Base-by-base conservation (phyloP, 164 flowering plant species). In the Piper betle region DNA sequence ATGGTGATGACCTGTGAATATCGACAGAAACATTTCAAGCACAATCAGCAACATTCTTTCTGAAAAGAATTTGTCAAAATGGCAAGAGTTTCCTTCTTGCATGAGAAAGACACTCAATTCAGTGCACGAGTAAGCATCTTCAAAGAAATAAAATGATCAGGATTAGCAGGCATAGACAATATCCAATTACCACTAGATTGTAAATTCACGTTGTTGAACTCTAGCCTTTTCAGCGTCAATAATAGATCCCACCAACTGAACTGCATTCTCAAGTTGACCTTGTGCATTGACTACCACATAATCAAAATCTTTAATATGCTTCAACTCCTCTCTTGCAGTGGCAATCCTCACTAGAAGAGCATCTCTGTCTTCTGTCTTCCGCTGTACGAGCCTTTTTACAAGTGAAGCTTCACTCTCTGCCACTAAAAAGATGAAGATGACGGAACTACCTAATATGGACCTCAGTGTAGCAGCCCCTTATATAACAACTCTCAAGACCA, bases 191-290 rank as follows among this genome's bases (percentile, higher is more conserved):
- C n/a, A n/a, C n/a, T n/a, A n/a, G n/a, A n/a, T n/a, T n/a, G n/a
- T n/a, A n/a, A n/a, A n/a, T 7, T 20, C 74, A 66, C 82, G 80
- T 37, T 82, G 92, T 54, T 58, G 68, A 37, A 91, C 94, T 73
- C 72, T 88, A 41, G 96, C 94, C 65, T 86, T 88, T 84, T 91
- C 96, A 0, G 95, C 94, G 74, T 86, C 90, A 64, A 88, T 84
- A 25, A 91, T 84, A 4, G 94, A 81, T 61, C 75, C 97, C 38
- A 93, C 75, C 63, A 78, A 52, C 68, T 69, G 75, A 25, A 85
- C 96, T 0, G 96, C 81, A 33, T 53, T 66, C 39, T 89, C 93
- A 52, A 93, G 76, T 77, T 79, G 75, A 62, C 94, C 97, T 53
- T 86, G 79, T 0, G 78, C 81, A 77, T 93, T 93, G 41, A 87